Percentiles rank a stretch among this genome's conserved stretches.
phyloP scores from a whole-genome alignment of 2,329 filamentous ascomycete genomes.

The Colletotrichum cordylinicola region DNA sequence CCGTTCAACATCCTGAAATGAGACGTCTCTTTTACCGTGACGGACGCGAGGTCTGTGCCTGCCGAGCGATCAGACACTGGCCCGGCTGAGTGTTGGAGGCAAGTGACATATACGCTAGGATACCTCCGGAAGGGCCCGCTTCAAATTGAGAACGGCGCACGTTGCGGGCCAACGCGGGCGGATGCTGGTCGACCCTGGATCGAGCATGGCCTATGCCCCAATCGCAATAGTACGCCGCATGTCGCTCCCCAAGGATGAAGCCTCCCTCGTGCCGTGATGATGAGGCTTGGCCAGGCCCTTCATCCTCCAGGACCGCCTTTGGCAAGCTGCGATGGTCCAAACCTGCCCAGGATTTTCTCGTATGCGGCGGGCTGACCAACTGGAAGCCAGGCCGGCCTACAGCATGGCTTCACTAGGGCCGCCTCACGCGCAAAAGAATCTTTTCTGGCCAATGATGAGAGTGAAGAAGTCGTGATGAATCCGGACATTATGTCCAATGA shows the following conservation, averaged over 20 bases:
- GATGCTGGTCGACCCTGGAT: constrained; percentile 13
- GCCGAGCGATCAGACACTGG: constrained; percentile 18
- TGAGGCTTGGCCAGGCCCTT: not conserved
- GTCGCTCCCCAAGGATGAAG: not conserved
- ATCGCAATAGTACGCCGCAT: not conserved
- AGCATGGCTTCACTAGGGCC: constrained; percentile 45
- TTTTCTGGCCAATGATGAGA: constrained; percentile 46
- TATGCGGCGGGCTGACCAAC: constrained; percentile 42
- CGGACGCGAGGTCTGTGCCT: constrained; percentile 9
- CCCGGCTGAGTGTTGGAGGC: not conserved
- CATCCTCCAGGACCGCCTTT: not conserved
- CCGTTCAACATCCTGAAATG: not conserved
- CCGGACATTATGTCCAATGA: constrained; percentile 44
- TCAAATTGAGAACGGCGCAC: constrained; percentile 19
- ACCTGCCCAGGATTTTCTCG: constrained; percentile 24
- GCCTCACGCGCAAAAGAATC: constrained; percentile 28
- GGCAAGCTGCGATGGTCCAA: not conserved
- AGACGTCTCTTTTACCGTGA: not conserved
- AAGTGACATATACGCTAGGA: not conserved
- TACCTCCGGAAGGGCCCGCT: constrained; percentile 18
- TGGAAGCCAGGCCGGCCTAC: constrained; percentile 45
- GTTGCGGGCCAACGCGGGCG: constrained; percentile 21
- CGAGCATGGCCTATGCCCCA: constrained; percentile 5
- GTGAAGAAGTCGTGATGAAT: constrained; percentile 31
- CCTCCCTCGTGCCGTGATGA: not conserved